A percentile compares a stretch with the other conserved stretches of the same genome.
Evolutionary conservation across 2,329 filamentous ascomycete species (phyloP).

Genomic region (Aspergillus sp.): DNA sequence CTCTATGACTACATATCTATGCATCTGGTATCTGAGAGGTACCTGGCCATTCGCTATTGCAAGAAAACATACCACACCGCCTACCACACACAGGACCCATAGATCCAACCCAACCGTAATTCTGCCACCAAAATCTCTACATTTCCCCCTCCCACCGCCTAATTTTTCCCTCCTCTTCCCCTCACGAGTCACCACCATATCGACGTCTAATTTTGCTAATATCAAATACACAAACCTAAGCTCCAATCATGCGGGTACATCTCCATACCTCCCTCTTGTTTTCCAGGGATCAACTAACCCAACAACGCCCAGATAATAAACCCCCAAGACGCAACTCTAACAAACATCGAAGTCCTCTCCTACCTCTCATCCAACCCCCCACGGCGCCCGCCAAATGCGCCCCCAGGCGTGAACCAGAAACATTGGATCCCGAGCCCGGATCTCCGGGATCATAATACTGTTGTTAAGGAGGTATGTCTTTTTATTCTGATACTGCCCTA

Average conservation of each 20-base stretch:
- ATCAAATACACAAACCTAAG: background rate
- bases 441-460: slow-evolving; percentile 46
- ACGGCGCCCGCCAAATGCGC: slow-evolving; percentile 39
- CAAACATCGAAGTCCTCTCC: slow-evolving; percentile 46
- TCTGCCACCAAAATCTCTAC: slow-evolving; percentile 11
- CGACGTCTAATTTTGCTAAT: background rate
- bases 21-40: background rate
- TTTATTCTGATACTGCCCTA: background rate
- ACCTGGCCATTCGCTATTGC: background rate
- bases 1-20: background rate
- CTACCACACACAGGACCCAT: background rate
- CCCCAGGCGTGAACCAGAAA: slow-evolving; percentile 31
- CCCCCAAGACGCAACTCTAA: slow-evolving; percentile 45
- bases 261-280: background rate
- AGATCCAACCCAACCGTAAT: background rate
- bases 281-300: background rate
- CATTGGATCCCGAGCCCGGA: slow-evolving; percentile 44
- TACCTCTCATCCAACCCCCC: slow-evolving; percentile 43
- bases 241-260: slow-evolving; percentile 26
- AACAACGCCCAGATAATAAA: slow-evolving; percentile 38
- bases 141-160: slow-evolving; percentile 10
- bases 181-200: slow-evolving; percentile 2
- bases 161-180: slow-evolving; percentile 10
- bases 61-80: background rate
- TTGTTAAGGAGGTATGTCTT: slow-evolving; percentile 44